A percentile compares a stretch with the other conserved stretches of the same genome.
These are phyloP conservation scores for Pyrenophora tritici-repentis DNA, from an alignment of 2,329 filamentous ascomycete genomes.

Conservation along the genomic window DNA sequence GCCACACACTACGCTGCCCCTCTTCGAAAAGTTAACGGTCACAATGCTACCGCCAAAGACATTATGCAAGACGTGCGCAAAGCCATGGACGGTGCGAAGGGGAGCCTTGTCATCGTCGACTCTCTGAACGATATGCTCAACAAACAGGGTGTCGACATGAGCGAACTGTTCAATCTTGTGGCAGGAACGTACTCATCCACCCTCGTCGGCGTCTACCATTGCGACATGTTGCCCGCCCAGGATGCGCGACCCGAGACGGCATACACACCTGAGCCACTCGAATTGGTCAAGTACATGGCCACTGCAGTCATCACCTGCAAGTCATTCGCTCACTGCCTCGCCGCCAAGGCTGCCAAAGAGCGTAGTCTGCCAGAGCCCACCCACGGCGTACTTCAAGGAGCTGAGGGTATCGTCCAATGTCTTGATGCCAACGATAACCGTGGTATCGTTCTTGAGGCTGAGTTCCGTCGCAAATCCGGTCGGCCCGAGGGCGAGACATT, in stretches of 20 bases:
- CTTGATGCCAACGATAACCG: conserved; percentile 58
- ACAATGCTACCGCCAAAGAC: conserved; percentile 64
- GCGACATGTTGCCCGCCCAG: conserved; percentile 69
- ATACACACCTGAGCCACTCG: conserved; percentile 60
- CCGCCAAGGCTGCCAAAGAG: conserved; percentile 74
- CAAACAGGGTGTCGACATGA: conserved; percentile 51
- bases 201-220: conserved; percentile 80
- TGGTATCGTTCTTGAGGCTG: conserved; percentile 79
- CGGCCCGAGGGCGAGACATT: conserved; percentile 74
- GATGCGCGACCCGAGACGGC: conserved; percentile 46
- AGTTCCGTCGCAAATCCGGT: conserved; percentile 82
- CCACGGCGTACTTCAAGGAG: conserved; percentile 77
- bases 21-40: conserved; percentile 70
- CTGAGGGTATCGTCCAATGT: conserved; percentile 78
- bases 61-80: conserved; percentile 31
- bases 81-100: conserved; percentile 28
- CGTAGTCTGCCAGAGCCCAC: conserved; percentile 74
- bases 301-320: conserved; percentile 80
- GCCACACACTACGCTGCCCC: conserved; percentile 67
- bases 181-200: conserved; percentile 67
- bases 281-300: conserved; percentile 80
- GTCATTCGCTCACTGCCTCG: conserved; percentile 74
- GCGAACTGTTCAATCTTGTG: conserved; percentile 72
- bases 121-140: conserved; percentile 68
- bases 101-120: conserved; percentile 75